Percentiles rank a stretch among this genome's conserved stretches.
phyloP scores from a whole-genome alignment of 176 grass and related monocot species.

The Thinopyrum elongatum region DNA sequence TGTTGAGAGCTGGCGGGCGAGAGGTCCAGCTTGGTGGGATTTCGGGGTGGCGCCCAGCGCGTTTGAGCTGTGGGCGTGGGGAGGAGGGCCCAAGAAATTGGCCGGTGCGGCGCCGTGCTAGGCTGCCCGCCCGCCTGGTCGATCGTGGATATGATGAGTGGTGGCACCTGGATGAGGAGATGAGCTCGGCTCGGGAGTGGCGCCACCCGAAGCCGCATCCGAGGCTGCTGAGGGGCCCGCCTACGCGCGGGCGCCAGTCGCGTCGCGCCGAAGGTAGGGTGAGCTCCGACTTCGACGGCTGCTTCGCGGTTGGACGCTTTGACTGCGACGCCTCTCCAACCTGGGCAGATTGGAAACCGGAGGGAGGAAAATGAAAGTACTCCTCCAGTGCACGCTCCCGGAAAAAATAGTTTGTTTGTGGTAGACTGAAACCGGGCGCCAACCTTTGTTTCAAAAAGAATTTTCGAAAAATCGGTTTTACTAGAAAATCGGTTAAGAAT shows the following conservation, averaged over 20 bases:
- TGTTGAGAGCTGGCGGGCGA: not conserved
- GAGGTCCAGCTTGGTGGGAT: not conserved
- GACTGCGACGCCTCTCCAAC: too few species aligned
- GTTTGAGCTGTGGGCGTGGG: conserved; percentile 33
- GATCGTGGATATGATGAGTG: not conserved
- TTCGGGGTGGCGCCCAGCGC: conserved; percentile 30
- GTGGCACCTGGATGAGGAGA: conserved; percentile 3
- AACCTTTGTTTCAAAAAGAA: too few species aligned
- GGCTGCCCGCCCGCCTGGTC: not conserved
- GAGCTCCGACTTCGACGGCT: not conserved
- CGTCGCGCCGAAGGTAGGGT: not conserved
- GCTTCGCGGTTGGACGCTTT: not conserved
- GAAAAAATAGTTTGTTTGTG: too few species aligned
- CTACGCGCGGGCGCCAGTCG: not conserved
- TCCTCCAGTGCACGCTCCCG: too few species aligned
- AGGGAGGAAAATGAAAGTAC: too few species aligned
- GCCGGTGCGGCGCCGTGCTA: not conserved
- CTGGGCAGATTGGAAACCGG: too few species aligned
- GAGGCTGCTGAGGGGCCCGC: not conserved
- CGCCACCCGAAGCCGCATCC: conserved; percentile 12
- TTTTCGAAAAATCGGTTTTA: too few species aligned
- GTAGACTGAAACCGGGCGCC: too few species aligned
- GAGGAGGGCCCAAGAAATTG: not conserved
- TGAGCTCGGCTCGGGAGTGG: conserved; percentile 14
- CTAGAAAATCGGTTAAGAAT: too few species aligned